Evolutionary conservation across 441 rosid genomes (phyloP), one percentile per base, ranked within the genome.

Genomic region (Mallotus japonicus): DNA sequence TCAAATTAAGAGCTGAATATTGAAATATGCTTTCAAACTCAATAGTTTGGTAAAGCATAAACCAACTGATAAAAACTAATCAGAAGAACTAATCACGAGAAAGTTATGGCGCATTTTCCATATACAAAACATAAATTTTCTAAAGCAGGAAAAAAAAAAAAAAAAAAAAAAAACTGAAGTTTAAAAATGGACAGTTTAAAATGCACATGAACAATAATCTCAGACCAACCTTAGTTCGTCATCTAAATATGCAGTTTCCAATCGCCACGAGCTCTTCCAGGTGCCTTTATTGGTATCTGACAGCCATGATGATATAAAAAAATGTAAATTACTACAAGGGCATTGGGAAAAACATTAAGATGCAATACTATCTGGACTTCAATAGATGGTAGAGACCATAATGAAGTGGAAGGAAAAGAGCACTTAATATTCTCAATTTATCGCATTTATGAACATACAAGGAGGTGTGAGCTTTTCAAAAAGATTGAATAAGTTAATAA

Each of bases 171-270:
- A n/a, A n/a, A n/a, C 1, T 34, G 53, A 44, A 42, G 42, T 19
- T 57, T 15, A 15, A 54, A 34, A 19, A 0, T 61, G 54, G 22
- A 4, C 4, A 24, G n/a, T 46, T 62, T 49, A 14, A 37, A 76
- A 28, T 8, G 2, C 17, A 42, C 6, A 14, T 8, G 20, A 56
- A 56, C 8, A 62, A 13, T 42, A 50, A 40, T n/a, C 34, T 37
- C 20, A 12, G 22, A 79, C 95, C 81, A 1, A 95, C 97, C 97
- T 73, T 58, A 92, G 73, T 67, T 95, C 99, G 62, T 92, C 94
- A 66, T 95, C 99, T 72, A 95, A 84, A 76, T 90, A 95, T 12
- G 99, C 92, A 64, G 88, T 92, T 81, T 95, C 99, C 50, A 95
- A 70, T 92, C 94, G 42, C 99, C 97, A 32, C 90, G 91, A 63